Conservation (phyloP, 495 filamentous ascomycete species). For the Usnea hakonensis region DNA sequence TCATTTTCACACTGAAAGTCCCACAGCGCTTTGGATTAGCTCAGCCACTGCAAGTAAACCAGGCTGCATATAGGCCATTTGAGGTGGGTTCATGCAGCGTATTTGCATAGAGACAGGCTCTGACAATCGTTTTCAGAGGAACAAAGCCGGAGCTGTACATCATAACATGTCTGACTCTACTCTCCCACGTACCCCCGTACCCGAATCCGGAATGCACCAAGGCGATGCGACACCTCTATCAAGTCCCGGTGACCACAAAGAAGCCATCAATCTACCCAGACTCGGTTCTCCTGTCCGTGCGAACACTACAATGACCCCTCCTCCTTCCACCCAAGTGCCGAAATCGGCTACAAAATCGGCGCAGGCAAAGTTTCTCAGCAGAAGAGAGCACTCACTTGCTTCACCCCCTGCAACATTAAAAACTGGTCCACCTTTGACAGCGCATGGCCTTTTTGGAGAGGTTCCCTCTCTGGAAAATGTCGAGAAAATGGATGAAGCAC, state of each 20-base stretch:
- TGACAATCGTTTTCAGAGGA: background rate
- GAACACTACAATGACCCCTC: slow-evolving; percentile 54
- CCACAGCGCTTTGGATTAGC: background rate
- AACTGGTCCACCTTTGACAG: slow-evolving; percentile 40
- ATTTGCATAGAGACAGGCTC: background rate
- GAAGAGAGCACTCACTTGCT: slow-evolving; percentile 21
- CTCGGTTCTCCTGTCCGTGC: slow-evolving; percentile 25
- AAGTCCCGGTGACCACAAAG: slow-evolving; percentile 28
- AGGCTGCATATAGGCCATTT: background rate
- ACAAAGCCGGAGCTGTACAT: background rate
- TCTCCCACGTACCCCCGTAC: slow-evolving; percentile 22
- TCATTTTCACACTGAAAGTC: background rate
- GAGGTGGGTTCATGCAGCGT: background rate
- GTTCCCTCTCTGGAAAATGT: slow-evolving; percentile 59
- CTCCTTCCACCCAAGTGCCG: slow-evolving; percentile 62
- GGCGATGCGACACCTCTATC: slow-evolving; percentile 16
- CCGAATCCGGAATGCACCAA: slow-evolving; percentile 12
- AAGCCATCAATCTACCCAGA: background rate
- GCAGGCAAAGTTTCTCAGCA: slow-evolving; percentile 3
- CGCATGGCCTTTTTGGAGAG: slow-evolving; percentile 35
- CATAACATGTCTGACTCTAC: slow-evolving; percentile 20
- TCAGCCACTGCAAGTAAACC: background rate
- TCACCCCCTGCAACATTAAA: slow-evolving; percentile 55
- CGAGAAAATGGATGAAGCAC: slow-evolving; percentile 47
- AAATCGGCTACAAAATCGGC: slow-evolving; percentile 23